These are phyloP conservation scores for Rhodotorula diobovata DNA, from an alignment of 768 basidiomycete genomes.

Conservation along the genomic window DNA sequence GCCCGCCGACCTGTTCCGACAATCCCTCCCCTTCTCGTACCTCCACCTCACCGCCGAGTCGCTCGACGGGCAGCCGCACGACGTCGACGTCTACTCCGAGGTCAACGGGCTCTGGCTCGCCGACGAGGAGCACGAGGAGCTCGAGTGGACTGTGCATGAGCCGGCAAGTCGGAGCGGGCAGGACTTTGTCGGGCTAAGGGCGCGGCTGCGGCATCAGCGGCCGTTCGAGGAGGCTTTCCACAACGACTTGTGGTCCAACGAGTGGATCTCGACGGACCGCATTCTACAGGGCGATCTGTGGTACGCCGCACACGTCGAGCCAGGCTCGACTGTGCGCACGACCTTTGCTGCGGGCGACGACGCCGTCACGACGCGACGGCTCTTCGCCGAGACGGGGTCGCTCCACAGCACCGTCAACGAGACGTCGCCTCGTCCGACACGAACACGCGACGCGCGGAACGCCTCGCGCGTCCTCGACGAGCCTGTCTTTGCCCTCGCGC, in stretches of 20 bases:
- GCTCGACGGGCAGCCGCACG: conserved; percentile 14
- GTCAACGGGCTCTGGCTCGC: conserved; percentile 29
- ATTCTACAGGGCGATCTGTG: conserved; percentile 27
- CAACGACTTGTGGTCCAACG: not conserved
- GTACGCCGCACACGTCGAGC: conserved; percentile 12
- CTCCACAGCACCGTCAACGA: not conserved
- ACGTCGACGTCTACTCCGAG: conserved; percentile 33
- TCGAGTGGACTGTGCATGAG: conserved; percentile 16
- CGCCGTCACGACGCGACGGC: conserved; percentile 4
- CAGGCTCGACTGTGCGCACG: not conserved
- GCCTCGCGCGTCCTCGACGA: conserved; percentile 11
- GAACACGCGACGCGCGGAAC: not conserved
- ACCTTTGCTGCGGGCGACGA: conserved; percentile 23
- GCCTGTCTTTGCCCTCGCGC: conserved; percentile 34
- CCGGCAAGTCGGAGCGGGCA: not conserved
- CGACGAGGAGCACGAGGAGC: conserved; percentile 25
- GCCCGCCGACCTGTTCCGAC: conserved; percentile 36
- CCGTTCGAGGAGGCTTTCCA: conserved; percentile 22
- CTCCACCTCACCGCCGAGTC: conserved; percentile 21
- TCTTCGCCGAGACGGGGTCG: conserved; percentile 3
- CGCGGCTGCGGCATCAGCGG: conserved; percentile 17
- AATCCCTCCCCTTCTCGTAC: conserved; percentile 40
- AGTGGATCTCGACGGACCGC: conserved; percentile 20
- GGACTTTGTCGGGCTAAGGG: conserved; percentile 7
- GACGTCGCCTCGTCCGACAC: conserved; percentile 8